Conservation (phyloP, 805 yeast species). For the Jamesozyma hellenica region DNA sequence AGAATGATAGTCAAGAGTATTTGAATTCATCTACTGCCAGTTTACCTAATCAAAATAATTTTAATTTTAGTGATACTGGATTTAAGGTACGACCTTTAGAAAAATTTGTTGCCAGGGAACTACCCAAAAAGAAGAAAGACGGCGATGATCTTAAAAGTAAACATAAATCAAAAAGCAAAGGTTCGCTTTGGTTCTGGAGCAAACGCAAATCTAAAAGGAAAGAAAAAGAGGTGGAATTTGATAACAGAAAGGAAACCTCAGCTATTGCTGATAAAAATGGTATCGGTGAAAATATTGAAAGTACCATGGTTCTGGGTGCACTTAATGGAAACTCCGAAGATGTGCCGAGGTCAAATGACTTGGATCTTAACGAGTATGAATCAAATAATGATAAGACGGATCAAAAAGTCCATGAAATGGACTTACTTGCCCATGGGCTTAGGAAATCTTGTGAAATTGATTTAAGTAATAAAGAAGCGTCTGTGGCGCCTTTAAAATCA, state of each 20-base stretch:
- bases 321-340: no score
- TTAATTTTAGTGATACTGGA: neutral
- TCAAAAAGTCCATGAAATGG: no score
- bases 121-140: constrained; percentile 19
- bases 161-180: constrained; percentile 14
- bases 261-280: neutral
- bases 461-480: no score
- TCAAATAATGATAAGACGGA: no score
- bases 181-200: constrained; percentile 23
- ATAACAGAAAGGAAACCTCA: no score
- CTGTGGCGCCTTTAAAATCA: no score
- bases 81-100: constrained; percentile 27
- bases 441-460: no score
- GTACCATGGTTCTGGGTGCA: no score
- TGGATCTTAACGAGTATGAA: no score
- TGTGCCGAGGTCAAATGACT: no score
- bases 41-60: neutral
- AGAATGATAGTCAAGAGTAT: neutral
- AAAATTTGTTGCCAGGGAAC: constrained; percentile 19
- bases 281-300: neutral
- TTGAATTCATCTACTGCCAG: neutral
- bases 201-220: constrained; percentile 6
- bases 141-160: constrained; percentile 5
- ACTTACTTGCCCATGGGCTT: no score
- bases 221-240: constrained; percentile 1